Evolutionary conservation across 306 rosid species (phyloP).

Genomic region (Dalbergia cochinchinensis): DNA sequence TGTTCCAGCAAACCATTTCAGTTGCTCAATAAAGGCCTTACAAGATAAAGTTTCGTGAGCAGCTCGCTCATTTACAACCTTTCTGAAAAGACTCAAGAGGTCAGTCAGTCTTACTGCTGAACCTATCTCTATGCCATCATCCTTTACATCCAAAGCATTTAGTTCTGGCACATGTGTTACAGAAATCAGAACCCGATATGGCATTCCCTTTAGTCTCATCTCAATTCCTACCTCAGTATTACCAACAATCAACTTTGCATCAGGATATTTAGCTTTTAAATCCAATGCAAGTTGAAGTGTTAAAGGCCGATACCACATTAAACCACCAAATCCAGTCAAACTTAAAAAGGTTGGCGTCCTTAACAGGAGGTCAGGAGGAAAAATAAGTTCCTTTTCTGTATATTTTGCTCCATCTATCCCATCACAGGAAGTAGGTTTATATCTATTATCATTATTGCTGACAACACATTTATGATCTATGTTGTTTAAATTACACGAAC

Average conservation of each 20-base stretch:
- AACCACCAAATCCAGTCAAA: too few species aligned
- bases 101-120: slow-evolving; percentile 87
- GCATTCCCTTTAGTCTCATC: slow-evolving; percentile 83
- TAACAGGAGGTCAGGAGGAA: too few species aligned
- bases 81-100: slow-evolving; percentile 69
- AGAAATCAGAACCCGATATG: slow-evolving; percentile 72
- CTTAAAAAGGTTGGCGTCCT: too few species aligned
- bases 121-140: slow-evolving; percentile 87
- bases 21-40: slow-evolving; percentile 87
- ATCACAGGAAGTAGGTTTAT: too few species aligned
- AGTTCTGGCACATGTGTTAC: slow-evolving; percentile 82
- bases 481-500: too few species aligned
- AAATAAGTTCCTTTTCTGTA: too few species aligned
- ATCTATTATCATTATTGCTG: too few species aligned
- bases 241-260: slow-evolving; percentile 87
- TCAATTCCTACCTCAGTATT: slow-evolving; percentile 98
- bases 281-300: too few species aligned
- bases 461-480: too few species aligned
- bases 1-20: slow-evolving; percentile 98
- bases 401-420: too few species aligned
- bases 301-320: too few species aligned
- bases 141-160: slow-evolving; percentile 64
- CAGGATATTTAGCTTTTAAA: slow-evolving; percentile 76
- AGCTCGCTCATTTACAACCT: slow-evolving; percentile 64
- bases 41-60: slow-evolving; percentile 77